Base-by-base conservation (phyloP, 2,329 filamentous ascomycete genomes). In the Fusarium irregulare region DNA sequence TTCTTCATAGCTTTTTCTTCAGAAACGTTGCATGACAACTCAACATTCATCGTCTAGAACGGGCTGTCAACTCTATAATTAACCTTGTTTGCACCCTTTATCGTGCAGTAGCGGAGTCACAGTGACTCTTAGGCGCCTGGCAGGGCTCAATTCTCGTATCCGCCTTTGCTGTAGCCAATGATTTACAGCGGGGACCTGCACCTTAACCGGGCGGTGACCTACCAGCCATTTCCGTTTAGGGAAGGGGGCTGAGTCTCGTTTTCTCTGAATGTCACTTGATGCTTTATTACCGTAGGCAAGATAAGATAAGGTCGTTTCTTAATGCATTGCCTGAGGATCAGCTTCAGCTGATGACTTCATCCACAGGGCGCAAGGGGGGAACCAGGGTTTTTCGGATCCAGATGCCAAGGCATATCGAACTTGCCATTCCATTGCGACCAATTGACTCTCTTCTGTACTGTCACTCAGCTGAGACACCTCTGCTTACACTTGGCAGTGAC, bases 311-410 rank as follows among this genome's bases (percentile, higher is more conserved):
- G 23, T 2, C 1, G 18, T 9, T n/a, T n/a, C 18, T 37, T 37
- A 2, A 37, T 59, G 34, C 23, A 6, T 4, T 10, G 4, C 1
- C 16, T 3, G 13, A 8, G 21, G 23, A 42, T 28, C 40, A 44
- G 20, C 28, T 40, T 23, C 18, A 37, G 10, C 34, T 37, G 10
- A 44, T 64, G 44, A 64, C 59, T 64, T 64, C 49, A 64, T 64
- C 11, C 3, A 7, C 4, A 20, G 14, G 41, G 30, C 30, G 18
- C 10, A 13, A 25, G 13, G 16, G 20, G 37, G 11, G 18, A 20
- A 4, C 13, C 18, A 41, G 7, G 32, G 9, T 11, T 27, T 41
- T 41, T 27, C 6, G 18, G 20, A 46, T 46, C 16, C 16, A 18
- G 18, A 25, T n/a, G 20, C 1, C 18, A 46, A 25, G 16, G 16